Evolutionary conservation across 257 asterid genomes (phyloP).

Genomic region (Catharanthus roseus): DNA sequence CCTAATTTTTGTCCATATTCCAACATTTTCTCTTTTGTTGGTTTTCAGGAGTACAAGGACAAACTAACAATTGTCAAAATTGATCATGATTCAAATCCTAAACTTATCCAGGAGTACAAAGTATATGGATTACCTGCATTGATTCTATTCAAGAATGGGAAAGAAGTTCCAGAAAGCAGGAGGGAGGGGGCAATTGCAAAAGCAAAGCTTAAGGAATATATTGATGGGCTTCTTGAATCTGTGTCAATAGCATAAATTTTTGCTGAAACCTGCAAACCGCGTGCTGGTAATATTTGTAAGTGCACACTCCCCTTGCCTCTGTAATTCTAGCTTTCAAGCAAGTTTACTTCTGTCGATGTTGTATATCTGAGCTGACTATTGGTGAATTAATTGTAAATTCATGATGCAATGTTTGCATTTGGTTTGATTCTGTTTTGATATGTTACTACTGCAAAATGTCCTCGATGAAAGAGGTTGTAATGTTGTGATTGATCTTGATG

Average conservation of each 20-base stretch:
- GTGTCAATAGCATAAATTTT: conserved; percentile 36
- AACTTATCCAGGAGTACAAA: conserved; percentile 71
- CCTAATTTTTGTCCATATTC: conserved; percentile 1
- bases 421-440: background rate
- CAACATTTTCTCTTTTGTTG: background rate
- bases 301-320: background rate
- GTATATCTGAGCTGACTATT: conserved; percentile 10
- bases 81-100: conserved; percentile 75
- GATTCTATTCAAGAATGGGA: conserved; percentile 66
- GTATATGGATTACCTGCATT: conserved; percentile 81
- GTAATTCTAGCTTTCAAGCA: background rate
- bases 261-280: background rate
- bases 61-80: conserved; percentile 67
- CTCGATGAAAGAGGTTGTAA: background rate
- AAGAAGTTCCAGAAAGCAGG: conserved; percentile 68
- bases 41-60: conserved; percentile 59
- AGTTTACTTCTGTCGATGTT: background rate
- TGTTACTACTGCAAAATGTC: background rate
- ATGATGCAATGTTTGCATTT: background rate
- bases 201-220: conserved; percentile 58
- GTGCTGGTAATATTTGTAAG: conserved; percentile 11
- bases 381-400: conserved; percentile 4
- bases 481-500: background rate
- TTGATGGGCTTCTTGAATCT: conserved; percentile 52
- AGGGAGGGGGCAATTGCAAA: conserved; percentile 86